Evolutionary conservation across 768 basidiomycete genomes (phyloP).

Genomic region (Macrocybe gigantea): DNA sequence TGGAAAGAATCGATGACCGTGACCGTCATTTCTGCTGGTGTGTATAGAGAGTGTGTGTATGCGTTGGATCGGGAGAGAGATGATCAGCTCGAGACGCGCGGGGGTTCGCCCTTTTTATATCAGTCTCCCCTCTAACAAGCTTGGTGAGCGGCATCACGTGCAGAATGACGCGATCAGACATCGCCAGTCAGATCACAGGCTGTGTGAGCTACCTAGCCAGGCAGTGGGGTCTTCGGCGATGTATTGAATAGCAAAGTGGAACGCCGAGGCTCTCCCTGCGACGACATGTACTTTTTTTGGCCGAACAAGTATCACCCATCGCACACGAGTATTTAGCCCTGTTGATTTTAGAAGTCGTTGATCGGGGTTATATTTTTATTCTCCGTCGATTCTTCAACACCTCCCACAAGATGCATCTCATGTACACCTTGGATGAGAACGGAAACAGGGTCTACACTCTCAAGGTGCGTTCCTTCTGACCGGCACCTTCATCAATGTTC

Average conservation of each 20-base stretch:
- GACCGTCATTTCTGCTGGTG: constrained; percentile 29
- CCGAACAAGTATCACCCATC: too few species aligned
- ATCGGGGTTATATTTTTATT: too few species aligned
- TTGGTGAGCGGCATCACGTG: constrained; percentile 3
- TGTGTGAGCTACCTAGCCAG: too few species aligned
- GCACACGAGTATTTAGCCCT: too few species aligned
- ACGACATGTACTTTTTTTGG: too few species aligned
- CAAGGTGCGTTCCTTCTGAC: constrained; percentile 49
- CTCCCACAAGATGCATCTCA: constrained; percentile 77
- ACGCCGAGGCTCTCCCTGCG: too few species aligned
- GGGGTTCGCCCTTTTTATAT: too few species aligned
- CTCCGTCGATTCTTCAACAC: too few species aligned
- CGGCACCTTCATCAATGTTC: not conserved
- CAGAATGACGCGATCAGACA: not conserved
- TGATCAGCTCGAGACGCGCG: not conserved
- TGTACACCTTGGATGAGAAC: constrained; percentile 79
- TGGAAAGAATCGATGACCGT: constrained; percentile 25
- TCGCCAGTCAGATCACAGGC: too few species aligned
- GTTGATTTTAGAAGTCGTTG: too few species aligned
- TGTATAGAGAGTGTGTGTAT: not conserved
- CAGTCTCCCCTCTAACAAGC: not conserved
- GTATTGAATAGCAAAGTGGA: too few species aligned
- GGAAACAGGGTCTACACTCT: constrained; percentile 90
- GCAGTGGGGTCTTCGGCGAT: too few species aligned
- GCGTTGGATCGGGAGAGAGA: not conserved